phyloP scores from a whole-genome alignment of 2,329 filamentous ascomycete species.

The Sordariomycetes sp. region DNA sequence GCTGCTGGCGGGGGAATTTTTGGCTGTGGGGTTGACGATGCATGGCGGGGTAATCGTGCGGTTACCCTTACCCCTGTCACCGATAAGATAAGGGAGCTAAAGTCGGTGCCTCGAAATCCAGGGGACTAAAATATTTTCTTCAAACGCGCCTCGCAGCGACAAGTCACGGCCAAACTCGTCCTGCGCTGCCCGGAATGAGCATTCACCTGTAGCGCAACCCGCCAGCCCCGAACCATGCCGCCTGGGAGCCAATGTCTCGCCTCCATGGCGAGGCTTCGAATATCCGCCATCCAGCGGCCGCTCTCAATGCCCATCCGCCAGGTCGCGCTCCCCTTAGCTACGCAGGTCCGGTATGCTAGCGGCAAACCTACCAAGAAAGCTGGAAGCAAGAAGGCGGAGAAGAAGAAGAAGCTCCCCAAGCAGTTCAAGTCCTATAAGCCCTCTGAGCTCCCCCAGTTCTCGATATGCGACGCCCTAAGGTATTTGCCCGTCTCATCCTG shows the following conservation, averaged over 20 bases:
- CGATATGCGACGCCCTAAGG: slow-evolving; percentile 90
- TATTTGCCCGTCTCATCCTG: slow-evolving; percentile 24
- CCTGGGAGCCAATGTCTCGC: slow-evolving; percentile 3
- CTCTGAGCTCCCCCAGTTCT: slow-evolving; percentile 55
- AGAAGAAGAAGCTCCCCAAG: slow-evolving; percentile 53
- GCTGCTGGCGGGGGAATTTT: neutral
- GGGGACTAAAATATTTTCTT: slow-evolving; percentile 1
- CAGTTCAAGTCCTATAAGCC: slow-evolving; percentile 56
- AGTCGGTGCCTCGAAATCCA: neutral
- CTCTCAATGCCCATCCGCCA: neutral
- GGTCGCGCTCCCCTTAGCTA: neutral
- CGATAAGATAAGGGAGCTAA: slow-evolving; percentile 4
- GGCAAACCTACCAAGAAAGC: slow-evolving; percentile 7
- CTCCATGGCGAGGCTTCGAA: slow-evolving; percentile 2
- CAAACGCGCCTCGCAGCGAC: neutral
- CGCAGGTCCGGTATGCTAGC: slow-evolving; percentile 8
- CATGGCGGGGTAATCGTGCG: slow-evolving; percentile 5
- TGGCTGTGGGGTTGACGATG: neutral
- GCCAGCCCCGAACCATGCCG: slow-evolving; percentile 1
- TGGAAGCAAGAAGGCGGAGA: slow-evolving; percentile 22
- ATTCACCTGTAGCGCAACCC: neutral
- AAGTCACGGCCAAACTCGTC: neutral
- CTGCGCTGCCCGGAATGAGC: neutral
- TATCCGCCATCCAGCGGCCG: neutral
- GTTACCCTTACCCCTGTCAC: neutral